Conservation (phyloP, 2,329 filamentous ascomycete genomes). For the Cercospora sojina region DNA sequence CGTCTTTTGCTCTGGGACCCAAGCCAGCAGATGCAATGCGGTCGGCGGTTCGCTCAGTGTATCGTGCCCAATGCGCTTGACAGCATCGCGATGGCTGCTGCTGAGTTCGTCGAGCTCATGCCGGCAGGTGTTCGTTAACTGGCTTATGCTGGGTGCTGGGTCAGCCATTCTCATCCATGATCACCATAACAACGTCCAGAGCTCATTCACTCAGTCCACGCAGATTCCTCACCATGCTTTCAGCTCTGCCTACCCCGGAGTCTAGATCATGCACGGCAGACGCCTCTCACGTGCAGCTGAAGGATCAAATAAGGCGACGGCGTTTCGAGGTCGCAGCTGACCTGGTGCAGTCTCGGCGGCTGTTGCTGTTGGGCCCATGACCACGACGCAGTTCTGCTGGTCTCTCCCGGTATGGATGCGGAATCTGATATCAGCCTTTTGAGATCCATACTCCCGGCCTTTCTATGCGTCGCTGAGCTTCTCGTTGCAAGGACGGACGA, state of each 20-base stretch:
- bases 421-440: background rate
- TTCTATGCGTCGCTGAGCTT: background rate
- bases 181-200: background rate
- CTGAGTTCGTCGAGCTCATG: background rate
- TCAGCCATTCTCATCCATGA: background rate
- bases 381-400: background rate
- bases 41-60: background rate
- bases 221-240: background rate
- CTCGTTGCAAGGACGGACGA: background rate
- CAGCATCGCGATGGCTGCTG: background rate
- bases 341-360: background rate
- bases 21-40: background rate
- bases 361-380: background rate
- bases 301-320: background rate
- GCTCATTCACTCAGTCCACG: background rate
- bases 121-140: background rate
- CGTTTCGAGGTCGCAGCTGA: background rate
- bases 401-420: background rate
- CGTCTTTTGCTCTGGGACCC: constrained; percentile 1
- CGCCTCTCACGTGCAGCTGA: background rate
- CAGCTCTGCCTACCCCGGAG: background rate
- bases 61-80: background rate
- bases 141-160: background rate
- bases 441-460: background rate
- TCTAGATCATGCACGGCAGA: background rate